Evolutionary conservation across 2,329 filamentous ascomycete species (phyloP).

Genomic region (Microsporum ferrugineum): DNA sequence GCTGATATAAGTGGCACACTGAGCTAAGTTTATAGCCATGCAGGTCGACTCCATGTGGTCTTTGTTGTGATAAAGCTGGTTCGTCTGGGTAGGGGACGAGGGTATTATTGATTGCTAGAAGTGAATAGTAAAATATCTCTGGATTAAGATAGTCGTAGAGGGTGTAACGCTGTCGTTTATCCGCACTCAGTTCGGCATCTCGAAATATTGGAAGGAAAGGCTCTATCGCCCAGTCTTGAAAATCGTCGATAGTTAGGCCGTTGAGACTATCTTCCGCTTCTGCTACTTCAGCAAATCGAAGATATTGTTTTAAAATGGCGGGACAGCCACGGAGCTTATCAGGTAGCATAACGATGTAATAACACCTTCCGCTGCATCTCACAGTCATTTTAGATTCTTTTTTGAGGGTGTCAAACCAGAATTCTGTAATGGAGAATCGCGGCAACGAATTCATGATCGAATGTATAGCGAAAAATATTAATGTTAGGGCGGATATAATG

Average conservation of each 20-base stretch:
- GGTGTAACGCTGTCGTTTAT: background rate
- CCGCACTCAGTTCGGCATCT: background rate
- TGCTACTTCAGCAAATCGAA: background rate
- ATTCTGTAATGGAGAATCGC: conserved; percentile 5
- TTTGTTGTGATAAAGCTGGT: background rate
- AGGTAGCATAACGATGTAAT: conserved; percentile 4
- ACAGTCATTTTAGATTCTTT: conserved; percentile 7
- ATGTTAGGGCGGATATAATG: background rate
- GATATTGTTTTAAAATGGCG: conserved; percentile 3
- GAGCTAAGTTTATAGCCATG: conserved; percentile 4
- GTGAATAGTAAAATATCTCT: conserved; percentile 4
- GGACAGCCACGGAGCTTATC: conserved; percentile 5
- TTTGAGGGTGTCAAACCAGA: conserved; percentile 4
- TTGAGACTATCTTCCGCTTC: background rate
- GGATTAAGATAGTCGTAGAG: conserved; percentile 6
- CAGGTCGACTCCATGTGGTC: conserved; percentile 5
- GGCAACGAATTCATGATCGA: conserved; percentile 6
- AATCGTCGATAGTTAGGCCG: background rate
- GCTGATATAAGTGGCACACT: conserved; percentile 1
- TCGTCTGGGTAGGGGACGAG: background rate
- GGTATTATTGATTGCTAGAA: background rate
- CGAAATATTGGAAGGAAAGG: conserved; percentile 7
- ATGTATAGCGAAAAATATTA: background rate
- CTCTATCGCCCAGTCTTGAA: conserved; percentile 7
- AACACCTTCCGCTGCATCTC: conserved; percentile 8